Evolutionary conservation across 352 stramenopile genomes (phyloP), one percentile per base, ranked within the genome.

Genomic region (Peronospora destructor): DNA sequence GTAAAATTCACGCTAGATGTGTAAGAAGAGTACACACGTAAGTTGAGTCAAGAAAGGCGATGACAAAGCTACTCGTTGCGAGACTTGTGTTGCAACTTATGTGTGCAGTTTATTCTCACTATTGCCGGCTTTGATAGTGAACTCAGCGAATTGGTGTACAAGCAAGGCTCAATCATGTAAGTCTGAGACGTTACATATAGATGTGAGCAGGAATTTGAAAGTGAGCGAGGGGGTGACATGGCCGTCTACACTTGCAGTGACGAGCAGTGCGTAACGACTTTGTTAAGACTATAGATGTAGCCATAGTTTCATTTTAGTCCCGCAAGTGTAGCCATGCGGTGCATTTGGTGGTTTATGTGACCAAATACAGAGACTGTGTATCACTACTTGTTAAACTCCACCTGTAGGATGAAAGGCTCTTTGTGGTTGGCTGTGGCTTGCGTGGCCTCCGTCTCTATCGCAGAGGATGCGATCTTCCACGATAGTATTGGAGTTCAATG

Each of bases 1-100:
- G 53, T 79, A 38, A 89, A 89, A 59, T 87, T 84, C 37, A 65
- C 59, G 2, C 51, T 85, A 29, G 68, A 82, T 50, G 36, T 83
- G 14, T 83, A 56, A 59, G 43, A 6, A 43, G 23, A 17, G 32
- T 1, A 5, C 6, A 14, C 21, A 10, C 6, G 13, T 10, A n/a
- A 23, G 7, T 25, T 23, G 9, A 48, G 13, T 19, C n/a, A 9
- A 44, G 10, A 37, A 17, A 23, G 29, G 25, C 13, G 17, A 23
- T 4, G 28, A 13, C 28, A 43, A 28, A 45, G 17, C 19, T 49
- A 42, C 6, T 6, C 16, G 19, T 37, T 13, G 30, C 12, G 21
- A 16, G 23, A 37, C 14, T 40, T 30, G 17, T 17, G 33, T 28
- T 51, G 45, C 28, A 28, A 32, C 2, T 38, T 39, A n/a, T 21